A percentile compares a stretch with the other conserved stretches of the same genome.
phyloP scores from a whole-genome alignment of 106 monocot genomes.

The Platanthera zijinensis region DNA sequence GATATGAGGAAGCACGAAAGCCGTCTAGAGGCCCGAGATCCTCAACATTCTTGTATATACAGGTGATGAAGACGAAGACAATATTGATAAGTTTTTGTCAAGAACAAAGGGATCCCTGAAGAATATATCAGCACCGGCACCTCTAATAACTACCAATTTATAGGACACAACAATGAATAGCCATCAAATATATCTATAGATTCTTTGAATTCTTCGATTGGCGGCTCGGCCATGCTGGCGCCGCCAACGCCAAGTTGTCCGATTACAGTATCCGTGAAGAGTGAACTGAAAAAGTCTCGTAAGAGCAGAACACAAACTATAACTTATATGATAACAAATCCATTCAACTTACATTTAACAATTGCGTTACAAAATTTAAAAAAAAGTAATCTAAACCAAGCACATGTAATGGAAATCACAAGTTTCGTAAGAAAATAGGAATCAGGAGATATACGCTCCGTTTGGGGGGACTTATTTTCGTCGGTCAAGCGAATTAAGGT shows the following conservation, averaged over 20 bases:
- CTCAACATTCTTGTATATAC: constrained; percentile 57
- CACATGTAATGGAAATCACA: neutral
- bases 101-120: constrained; percentile 84
- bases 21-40: constrained; percentile 60
- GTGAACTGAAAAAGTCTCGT: constrained; percentile 26
- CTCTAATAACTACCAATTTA: constrained; percentile 84
- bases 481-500: too few species aligned
- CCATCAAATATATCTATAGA: constrained; percentile 80
- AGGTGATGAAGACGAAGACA: constrained; percentile 94
- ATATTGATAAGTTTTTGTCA: constrained; percentile 82
- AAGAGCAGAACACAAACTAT: neutral
- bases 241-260: constrained; percentile 13
- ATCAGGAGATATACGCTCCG: neutral
- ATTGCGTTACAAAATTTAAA: neutral
- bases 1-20: too few species aligned
- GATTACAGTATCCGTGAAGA: constrained; percentile 41
- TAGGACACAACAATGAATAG: constrained; percentile 76
- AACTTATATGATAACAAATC: neutral
- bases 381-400: neutral
- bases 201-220: constrained; percentile 54
- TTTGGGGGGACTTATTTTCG: too few species aligned
- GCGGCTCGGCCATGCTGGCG: constrained; percentile 29
- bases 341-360: neutral
- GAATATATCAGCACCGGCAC: constrained; percentile 86
- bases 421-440: neutral